Conservation (phyloP, 306 rosid species). For the Castanea mollissima region DNA sequence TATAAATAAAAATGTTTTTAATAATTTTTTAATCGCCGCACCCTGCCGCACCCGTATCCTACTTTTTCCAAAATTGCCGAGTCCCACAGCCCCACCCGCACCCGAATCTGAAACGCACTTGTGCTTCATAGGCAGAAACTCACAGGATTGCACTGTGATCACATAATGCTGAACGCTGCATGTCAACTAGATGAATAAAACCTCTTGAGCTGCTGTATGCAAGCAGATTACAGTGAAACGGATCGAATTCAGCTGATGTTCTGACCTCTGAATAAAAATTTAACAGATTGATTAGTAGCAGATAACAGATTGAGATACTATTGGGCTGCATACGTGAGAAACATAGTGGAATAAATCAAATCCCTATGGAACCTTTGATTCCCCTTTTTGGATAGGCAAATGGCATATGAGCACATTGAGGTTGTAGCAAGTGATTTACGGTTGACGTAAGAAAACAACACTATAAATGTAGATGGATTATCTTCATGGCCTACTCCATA, state of each 20-base stretch:
- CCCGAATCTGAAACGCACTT: too few relatives aligned
- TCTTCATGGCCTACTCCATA: not conserved
- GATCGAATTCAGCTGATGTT: slow-evolving; percentile 77
- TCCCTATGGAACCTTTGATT: not conserved
- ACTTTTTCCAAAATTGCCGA: too few relatives aligned
- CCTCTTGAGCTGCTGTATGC: slow-evolving; percentile 81
- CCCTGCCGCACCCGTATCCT: too few relatives aligned
- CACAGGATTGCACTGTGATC: slow-evolving; percentile 59
- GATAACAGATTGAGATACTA: not conserved
- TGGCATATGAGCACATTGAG: not conserved
- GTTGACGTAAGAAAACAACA: not conserved
- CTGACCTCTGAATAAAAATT: slow-evolving; percentile 53
- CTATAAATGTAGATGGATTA: not conserved
- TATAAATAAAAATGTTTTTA: too few relatives aligned
- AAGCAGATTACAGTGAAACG: slow-evolving; percentile 68
- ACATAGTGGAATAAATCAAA: not conserved
- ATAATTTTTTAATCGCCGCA: too few relatives aligned
- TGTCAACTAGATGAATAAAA: slow-evolving; percentile 60
- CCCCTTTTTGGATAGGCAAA: not conserved
- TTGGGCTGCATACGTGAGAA: not conserved
- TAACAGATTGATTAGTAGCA: not conserved
- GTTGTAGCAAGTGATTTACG: not conserved
- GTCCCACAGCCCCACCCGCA: too few relatives aligned
- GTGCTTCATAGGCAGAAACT: slow-evolving; percentile 30
- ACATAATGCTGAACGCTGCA: slow-evolving; percentile 66